Percentiles rank a stretch among this genome's conserved stretches.
Conservation (phyloP, 768 basidiomycete species). For the Cyclocybe cylindracea region DNA sequence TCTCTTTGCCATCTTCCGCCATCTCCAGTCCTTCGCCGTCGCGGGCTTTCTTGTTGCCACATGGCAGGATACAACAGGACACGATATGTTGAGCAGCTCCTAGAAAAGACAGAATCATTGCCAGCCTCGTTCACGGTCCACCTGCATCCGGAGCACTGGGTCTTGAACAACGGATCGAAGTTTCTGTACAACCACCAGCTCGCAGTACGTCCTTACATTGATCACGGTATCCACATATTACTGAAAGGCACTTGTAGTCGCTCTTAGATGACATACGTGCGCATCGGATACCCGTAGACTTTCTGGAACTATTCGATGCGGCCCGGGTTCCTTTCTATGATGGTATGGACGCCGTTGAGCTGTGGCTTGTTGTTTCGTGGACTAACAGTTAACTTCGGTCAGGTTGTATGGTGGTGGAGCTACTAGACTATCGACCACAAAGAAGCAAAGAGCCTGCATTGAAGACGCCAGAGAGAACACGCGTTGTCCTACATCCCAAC, state of each 20-base stretch:
- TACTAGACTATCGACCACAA: slow-evolving; percentile 73
- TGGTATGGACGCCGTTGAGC: slow-evolving; percentile 41
- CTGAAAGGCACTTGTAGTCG: slow-evolving; percentile 44
- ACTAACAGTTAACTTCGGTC: slow-evolving; percentile 3
- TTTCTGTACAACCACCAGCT: slow-evolving; percentile 80
- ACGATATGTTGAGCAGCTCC: slow-evolving; percentile 60
- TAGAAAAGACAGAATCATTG: slow-evolving; percentile 53
- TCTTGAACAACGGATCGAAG: slow-evolving; percentile 78
- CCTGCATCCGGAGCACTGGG: slow-evolving; percentile 80
- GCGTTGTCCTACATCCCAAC: slow-evolving; percentile 77
- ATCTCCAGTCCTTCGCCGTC: slow-evolving; percentile 7
- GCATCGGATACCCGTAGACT: slow-evolving; percentile 84
- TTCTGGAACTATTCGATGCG: slow-evolving; percentile 76
- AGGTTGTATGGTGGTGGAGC: slow-evolving; percentile 88
- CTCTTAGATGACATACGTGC: slow-evolving; percentile 83
- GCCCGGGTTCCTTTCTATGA: slow-evolving; percentile 81
- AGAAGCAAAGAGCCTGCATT: slow-evolving; percentile 56
- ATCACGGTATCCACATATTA: neutral
- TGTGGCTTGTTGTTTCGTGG: neutral
- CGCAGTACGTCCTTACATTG: slow-evolving; percentile 42
- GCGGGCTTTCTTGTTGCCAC: slow-evolving; percentile 10
- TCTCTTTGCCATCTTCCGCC: neutral
- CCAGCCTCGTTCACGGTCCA: slow-evolving; percentile 81
- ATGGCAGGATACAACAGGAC: slow-evolving; percentile 80
- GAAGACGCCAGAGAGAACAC: slow-evolving; percentile 61